Evolutionary conservation across 768 basidiomycete species (phyloP), one percentile per base, ranked within the genome.

Genomic region (Leccinum rimulosum): DNA sequence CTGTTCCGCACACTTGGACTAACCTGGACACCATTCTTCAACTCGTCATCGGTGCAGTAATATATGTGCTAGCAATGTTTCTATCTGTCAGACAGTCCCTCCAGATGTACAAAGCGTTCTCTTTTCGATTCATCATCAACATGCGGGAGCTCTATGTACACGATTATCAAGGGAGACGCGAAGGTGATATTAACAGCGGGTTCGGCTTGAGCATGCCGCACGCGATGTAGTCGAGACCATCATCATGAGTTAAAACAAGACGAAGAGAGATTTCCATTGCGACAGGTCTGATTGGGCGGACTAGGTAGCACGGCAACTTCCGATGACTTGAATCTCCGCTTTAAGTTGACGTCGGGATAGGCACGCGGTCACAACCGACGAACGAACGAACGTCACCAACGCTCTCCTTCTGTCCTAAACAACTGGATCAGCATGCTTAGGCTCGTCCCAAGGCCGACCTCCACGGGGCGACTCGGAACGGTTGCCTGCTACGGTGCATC

Each of bases 391-490:
- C 64, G 61, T 31, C 28, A 22, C 52, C 56, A 48, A 50, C 54
- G 52, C 48, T 55, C 43, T 52, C 61, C 55, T 11, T 55, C 45
- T 68, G 63, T 60, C 54, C 59, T 31, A 17, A 38, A 38, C 43
- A 52, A 33, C 12, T 43, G 55, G 59, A 40, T 40, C 63, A 67
- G 63, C 60, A 89, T 90, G 88, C 76, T 89, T 70, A 85, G 89
- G 68, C 77, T 89, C 63, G 87, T 88, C 50, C 83, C 86, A 73
- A 81, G 83, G 73, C 83, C 88, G 60, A 74, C 85, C 61, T 82
- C 86, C 64, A 79, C 83, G 79, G 85, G 88, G 66, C 79, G 84
- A 77, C 82, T 91, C 79, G 85, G 85, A 73, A 87, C 83, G 73
- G 82, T 82, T 65, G 78, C 76, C 61, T 75, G 74, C 63, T 76